Evolutionary conservation across 352 stramenopile genomes (phyloP), one percentile per base, ranked within the genome.

Genomic region (Globisporangium lucens): DNA sequence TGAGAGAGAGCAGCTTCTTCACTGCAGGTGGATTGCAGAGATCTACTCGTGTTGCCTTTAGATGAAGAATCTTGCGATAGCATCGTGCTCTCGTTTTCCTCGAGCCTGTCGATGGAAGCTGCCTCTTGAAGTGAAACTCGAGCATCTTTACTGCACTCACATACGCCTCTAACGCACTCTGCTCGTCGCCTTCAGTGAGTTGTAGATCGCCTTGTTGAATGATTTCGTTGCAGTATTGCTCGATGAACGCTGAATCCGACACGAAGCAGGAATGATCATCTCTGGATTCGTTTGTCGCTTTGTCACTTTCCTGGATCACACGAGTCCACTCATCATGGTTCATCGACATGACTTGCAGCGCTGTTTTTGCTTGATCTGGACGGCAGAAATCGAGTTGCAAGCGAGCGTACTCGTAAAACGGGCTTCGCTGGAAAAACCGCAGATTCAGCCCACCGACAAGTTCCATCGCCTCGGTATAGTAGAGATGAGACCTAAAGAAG

Each of bases 331-430:
- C 15, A 3, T 38, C 69, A 43, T 56, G 24, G 33, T 30, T 56
- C 5, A 57, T 67, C 7, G 69, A 65, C 4, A 92, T 65, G 3
- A 87, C 47, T 43, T 75, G 76, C 47, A 90, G 74, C 2, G 85
- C 76, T 27, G 76, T 60, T 57, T 78, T 78, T 4, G 83, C 85
- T 53, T 89, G 76, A 33, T 72, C 73, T 27, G 79, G 74, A 0
- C 77, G 75, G 49, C 65, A 72, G 29, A 80, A 70, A 38, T 84
- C 78, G 15, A 91, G 63, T 29, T 93, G 78, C 55, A 93, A 57
- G 63, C 89, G 75, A 9, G 82, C 83, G 35, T 84, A 93, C 53
- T 88, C 74, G 56, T 82, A 85, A 68, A 90, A 89, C 22, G 85
- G 85, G 30, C 73, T 68, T 22, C 73, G 80, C 57, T 77, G 76